Conservation (phyloP, 164 flowering plant genomes). For the Chimonanthus praecox region DNA sequence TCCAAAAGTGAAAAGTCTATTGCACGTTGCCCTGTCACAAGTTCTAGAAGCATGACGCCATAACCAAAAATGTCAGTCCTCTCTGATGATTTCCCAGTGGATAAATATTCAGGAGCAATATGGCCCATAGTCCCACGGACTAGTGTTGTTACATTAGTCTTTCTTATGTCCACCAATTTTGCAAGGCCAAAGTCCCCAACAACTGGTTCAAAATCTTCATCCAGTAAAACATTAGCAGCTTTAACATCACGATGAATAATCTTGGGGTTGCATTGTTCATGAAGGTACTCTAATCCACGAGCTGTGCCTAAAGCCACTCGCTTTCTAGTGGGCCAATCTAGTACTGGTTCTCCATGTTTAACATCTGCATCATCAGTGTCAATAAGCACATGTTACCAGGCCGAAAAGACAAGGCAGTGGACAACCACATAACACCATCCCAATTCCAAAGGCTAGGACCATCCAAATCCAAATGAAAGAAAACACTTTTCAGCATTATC, state of each 20-base stretch:
- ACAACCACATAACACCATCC: background rate
- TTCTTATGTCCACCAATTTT: constrained; percentile 68
- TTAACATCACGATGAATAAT: constrained; percentile 92
- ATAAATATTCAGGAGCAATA: constrained; percentile 89
- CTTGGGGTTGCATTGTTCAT: constrained; percentile 86
- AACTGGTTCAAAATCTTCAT: constrained; percentile 89
- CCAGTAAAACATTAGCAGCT: constrained; percentile 80
- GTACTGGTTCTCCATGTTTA: constrained; percentile 69
- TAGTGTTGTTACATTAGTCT: constrained; percentile 76
- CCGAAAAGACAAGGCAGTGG: background rate
- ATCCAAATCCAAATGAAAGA: background rate
- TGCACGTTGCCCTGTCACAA: constrained; percentile 82
- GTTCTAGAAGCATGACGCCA: constrained; percentile 86
- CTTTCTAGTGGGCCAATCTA: constrained; percentile 69
- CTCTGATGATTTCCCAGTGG: constrained; percentile 89
- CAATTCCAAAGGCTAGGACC: background rate
- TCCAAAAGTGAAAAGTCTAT: constrained; percentile 87
- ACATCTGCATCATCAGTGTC: constrained; percentile 42
- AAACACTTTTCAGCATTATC: background rate
- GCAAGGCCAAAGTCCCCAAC: constrained; percentile 93
- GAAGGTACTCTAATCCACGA: constrained; percentile 76
- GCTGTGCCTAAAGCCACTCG: constrained; percentile 75
- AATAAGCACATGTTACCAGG: constrained; percentile 2
- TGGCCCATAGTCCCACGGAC: constrained; percentile 97
- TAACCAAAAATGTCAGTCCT: constrained; percentile 87